Evolutionary conservation across 345 rosid species (phyloP), one percentile per base, ranked within the genome.

Genomic region (Cochlearia excelsa): DNA sequence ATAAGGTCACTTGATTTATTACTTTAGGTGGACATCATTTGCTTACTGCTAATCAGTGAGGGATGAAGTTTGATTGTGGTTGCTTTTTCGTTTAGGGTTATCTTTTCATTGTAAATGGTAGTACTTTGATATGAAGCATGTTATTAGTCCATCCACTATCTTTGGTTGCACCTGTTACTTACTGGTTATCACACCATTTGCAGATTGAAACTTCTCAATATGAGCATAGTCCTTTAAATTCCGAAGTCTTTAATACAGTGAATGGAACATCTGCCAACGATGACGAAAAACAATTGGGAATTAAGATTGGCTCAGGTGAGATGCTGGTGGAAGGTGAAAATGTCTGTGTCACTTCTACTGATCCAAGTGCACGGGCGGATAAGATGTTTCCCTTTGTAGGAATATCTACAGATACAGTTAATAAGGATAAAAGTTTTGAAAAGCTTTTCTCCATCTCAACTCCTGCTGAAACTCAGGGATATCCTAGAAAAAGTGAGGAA

Each of bases 151-250:
- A 43, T 16, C 23, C 23, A 16, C 23, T 46, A 43, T 23, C 48
- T 63, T 49, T 57, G 11, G 30, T 45, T 0, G 9, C 45, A 39
- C 70, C 51, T 39, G 9, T 57, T 46, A 46, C 28, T 64, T 51
- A 52, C 41, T 71, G 29, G 51, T 65, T 57, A 46, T 46, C 39
- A 26, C 77, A 55, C 51, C 64, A 30, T 74, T 58, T 72, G 66
- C 62, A 87, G 99, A 81, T 39, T 77, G 79, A 76, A 52, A 68
- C 66, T 78, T 64, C 75, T 66, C 40, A 6, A 38, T 85, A 69
- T 51, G 89, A 80, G 51, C 76, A 57, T 62, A 66, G 72, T 69
- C 73, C 68, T 67, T 68, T 76, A 34, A 72, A 68, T 67, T 60
- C 65, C 40, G 76, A 74, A 72, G 87, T 78, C 53, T 67, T 59